These are phyloP conservation scores for Trifolium subterraneum DNA, from an alignment of 306 rosid species.

Conservation along the genomic window DNA sequence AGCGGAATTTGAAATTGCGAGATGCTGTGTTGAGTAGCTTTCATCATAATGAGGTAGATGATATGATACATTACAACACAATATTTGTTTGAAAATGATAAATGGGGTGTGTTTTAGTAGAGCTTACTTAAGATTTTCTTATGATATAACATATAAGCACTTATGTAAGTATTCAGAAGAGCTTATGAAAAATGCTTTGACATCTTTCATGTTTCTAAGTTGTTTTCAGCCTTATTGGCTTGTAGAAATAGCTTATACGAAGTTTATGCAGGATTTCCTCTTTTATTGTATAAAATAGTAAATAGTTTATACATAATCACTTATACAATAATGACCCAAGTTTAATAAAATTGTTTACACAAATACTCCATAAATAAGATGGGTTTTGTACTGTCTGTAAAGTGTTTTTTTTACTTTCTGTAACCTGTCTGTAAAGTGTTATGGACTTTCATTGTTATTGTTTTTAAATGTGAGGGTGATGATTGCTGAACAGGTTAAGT, in stretches of 20 bases:
- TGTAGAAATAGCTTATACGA: neutral
- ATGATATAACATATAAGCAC: neutral
- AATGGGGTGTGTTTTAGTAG: neutral
- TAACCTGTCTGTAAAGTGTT: conserved; percentile 24
- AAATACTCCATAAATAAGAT: neutral
- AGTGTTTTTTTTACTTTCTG: too few species aligned
- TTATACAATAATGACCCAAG: neutral
- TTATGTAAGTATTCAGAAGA: neutral
- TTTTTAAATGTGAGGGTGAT: conserved; percentile 23
- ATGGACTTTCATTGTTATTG: conserved; percentile 25
- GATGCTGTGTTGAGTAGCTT: conserved; percentile 92
- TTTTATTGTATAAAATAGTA: neutral
- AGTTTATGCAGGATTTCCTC: neutral
- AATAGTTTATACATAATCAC: neutral
- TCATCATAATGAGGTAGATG: conserved; percentile 78
- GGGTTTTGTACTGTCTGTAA: conserved; percentile 15
- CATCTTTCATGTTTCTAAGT: neutral
- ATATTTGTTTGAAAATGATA: conserved; percentile 15
- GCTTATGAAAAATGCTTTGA: neutral
- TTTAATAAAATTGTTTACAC: neutral
- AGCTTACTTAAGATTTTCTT: conserved; percentile 1
- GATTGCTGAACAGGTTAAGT: conserved; percentile 71
- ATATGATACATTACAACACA: neutral
- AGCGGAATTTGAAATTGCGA: conserved; percentile 65
- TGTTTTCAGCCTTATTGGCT: neutral